Conservation (phyloP, 495 filamentous ascomycete genomes). For the Aspergillus baeticus region DNA sequence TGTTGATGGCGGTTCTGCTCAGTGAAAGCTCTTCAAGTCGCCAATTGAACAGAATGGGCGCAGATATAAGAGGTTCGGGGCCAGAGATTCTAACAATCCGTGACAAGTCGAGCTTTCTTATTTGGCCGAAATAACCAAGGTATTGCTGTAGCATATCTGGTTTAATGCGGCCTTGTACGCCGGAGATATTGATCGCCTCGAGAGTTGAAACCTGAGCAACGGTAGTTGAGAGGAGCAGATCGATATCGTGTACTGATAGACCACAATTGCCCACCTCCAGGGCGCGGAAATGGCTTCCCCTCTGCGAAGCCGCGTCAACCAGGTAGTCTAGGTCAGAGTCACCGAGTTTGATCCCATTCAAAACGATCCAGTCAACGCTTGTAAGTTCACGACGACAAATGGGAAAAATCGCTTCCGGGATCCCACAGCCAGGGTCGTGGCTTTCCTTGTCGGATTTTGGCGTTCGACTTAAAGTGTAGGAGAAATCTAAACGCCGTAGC, state of each 20-base stretch:
- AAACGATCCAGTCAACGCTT: conserved; percentile 74
- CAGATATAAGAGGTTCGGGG: conserved; percentile 61
- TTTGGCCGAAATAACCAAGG: conserved; percentile 64
- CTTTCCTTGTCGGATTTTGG: conserved; percentile 50
- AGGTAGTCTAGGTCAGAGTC: conserved; percentile 75
- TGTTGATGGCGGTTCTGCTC: conserved; percentile 62
- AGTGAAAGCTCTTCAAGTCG: conserved; percentile 71
- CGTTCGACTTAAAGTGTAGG: conserved; percentile 51
- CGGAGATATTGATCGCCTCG: conserved; percentile 74
- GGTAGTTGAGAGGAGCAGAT: conserved; percentile 43
- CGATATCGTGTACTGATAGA: conserved; percentile 54
- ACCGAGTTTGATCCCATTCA: conserved; percentile 81
- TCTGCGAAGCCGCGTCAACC: conserved; percentile 65
- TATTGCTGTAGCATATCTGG: conserved; percentile 61
- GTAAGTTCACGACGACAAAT: conserved; percentile 71
- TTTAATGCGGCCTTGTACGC: conserved; percentile 70
- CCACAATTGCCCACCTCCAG: conserved; percentile 80
- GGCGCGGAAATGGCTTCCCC: conserved; percentile 67
- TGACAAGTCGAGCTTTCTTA: conserved; percentile 71
- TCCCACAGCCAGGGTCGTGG: conserved; percentile 70
- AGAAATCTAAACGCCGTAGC: conserved; percentile 65
- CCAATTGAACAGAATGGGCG: conserved; percentile 70
- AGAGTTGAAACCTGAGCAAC: conserved; percentile 66
- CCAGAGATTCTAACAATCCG: conserved; percentile 63
- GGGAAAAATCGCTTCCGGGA: conserved; percentile 76